Evolutionary conservation across 768 basidiomycete genomes (phyloP), one percentile per base, ranked within the genome.

Genomic region (Mycena filopes): DNA sequence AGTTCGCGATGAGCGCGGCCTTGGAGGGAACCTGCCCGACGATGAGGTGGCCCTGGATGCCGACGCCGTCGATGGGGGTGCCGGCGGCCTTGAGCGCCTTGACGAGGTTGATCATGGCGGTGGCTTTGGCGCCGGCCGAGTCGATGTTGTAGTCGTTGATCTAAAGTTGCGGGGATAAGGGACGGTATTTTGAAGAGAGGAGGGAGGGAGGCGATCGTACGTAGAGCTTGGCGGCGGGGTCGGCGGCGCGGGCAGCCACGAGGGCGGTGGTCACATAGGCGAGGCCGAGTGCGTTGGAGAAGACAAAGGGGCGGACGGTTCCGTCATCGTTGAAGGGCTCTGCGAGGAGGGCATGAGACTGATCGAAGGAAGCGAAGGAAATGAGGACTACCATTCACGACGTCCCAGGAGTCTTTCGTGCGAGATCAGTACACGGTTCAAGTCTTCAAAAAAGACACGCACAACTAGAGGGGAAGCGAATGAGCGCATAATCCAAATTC

Each of bases 11-110:
- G 51, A 90, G 73, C 13, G 77, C 62, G 7, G 66, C 67, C 63
- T 66, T 76, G 4, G 81, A 74, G 1, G 87, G 86, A 18, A 90
- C 79, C 65, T 83, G 70, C 23, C 87, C 88, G 28, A 89, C 83
- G 70, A 87, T 85, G 66, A 89, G 78, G 73, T 90, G 89, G 54
- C 79, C 76, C 76, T 89, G 84, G 57, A 89, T 79, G 60, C 89
- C 89, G 48, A 91, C 72, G 16, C 83, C 85, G 67, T 85, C 79
- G 65, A 86, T 74, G 9, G 85, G 84, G 7, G 78, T 75, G 29
- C 77, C 78, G 18, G 72, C 72, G 0, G 74, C 70, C 64, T 81
- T 70, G 53, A 86, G 82, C 49, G 68, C 56, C 56, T 77, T 72
- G 13, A 83, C 80, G 58, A 84, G 79, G 68, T 78, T 77, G 48